Evolutionary conservation across 2,329 filamentous ascomycete species (phyloP).

Genomic region (Hypoxylon sp.): DNA sequence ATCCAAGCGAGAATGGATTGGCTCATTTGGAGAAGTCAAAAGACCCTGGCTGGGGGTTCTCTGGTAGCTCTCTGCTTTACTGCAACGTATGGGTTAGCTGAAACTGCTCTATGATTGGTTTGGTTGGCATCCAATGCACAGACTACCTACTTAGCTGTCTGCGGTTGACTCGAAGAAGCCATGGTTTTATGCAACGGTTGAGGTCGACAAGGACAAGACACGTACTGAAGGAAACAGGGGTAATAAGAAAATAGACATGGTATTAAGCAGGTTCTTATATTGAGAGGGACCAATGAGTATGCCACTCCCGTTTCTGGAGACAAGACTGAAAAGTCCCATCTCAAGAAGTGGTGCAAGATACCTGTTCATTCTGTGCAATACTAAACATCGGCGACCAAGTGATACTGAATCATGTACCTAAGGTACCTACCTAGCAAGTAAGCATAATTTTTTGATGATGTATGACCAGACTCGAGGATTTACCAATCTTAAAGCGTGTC

Average conservation of each 20-base stretch:
- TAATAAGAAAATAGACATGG: neutral
- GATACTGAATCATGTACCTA: too few species aligned
- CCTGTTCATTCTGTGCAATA: neutral
- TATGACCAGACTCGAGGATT: neutral
- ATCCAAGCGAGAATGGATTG: slow-evolving; percentile 10
- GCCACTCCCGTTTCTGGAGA: neutral
- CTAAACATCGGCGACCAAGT: too few species aligned
- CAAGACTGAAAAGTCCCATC: neutral
- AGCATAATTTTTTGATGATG: neutral
- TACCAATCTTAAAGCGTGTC: neutral
- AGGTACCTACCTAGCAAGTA: too few species aligned
- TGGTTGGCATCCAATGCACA: neutral
- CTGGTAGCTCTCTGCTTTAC: neutral
- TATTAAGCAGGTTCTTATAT: neutral
- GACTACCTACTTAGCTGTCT: slow-evolving; percentile 1
- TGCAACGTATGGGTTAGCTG: neutral
- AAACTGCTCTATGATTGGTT: too few species aligned
- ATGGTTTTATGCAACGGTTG: neutral
- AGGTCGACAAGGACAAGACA: neutral
- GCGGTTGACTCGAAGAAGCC: slow-evolving; percentile 1
- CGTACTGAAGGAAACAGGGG: neutral
- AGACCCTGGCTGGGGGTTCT: neutral
- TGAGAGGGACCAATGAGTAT: neutral
- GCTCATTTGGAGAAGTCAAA: neutral
- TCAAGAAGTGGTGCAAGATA: neutral